These are phyloP conservation scores for Linum tenue DNA, from an alignment of 345 rosid species.

Conservation along the genomic window DNA sequence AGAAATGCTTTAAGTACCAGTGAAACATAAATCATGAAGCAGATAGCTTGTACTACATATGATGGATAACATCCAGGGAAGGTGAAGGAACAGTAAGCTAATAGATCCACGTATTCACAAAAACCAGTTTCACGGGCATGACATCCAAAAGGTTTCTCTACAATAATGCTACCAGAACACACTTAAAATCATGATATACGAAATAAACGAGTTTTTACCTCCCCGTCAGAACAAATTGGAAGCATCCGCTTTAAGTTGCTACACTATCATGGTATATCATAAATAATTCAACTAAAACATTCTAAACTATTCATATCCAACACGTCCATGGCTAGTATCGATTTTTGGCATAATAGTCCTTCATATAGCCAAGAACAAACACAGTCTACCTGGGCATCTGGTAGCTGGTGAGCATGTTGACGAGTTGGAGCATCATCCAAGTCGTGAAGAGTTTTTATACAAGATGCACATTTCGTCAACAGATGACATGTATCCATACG, in stretches of 20 bases:
- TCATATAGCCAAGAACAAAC: background rate
- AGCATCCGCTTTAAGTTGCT: slow-evolving; percentile 84
- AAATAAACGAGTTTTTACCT: slow-evolving; percentile 38
- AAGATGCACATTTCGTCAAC: slow-evolving; percentile 53
- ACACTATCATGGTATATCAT: too few relatives aligned
- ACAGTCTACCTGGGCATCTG: slow-evolving; percentile 69
- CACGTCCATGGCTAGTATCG: background rate
- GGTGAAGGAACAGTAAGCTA: too few relatives aligned
- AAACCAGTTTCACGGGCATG: too few relatives aligned
- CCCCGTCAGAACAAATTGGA: slow-evolving; percentile 91
- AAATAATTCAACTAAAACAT: too few relatives aligned
- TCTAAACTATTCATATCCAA: background rate
- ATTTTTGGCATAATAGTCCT: too few relatives aligned
- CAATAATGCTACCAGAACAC: too few relatives aligned
- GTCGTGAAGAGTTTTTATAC: slow-evolving; percentile 58
- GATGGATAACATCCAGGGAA: too few relatives aligned
- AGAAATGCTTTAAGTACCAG: too few relatives aligned
- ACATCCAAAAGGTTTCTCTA: too few relatives aligned
- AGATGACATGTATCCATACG: slow-evolving; percentile 90
- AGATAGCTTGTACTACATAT: too few relatives aligned
- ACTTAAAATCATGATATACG: background rate
- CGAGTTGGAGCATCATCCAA: slow-evolving; percentile 99
- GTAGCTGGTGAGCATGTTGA: slow-evolving; percentile 66
- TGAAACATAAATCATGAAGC: too few relatives aligned
- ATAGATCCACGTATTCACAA: too few relatives aligned